These are phyloP conservation scores for Setomelanomma holmii DNA, from an alignment of 2,329 filamentous ascomycete genomes.

Conservation along the genomic window DNA sequence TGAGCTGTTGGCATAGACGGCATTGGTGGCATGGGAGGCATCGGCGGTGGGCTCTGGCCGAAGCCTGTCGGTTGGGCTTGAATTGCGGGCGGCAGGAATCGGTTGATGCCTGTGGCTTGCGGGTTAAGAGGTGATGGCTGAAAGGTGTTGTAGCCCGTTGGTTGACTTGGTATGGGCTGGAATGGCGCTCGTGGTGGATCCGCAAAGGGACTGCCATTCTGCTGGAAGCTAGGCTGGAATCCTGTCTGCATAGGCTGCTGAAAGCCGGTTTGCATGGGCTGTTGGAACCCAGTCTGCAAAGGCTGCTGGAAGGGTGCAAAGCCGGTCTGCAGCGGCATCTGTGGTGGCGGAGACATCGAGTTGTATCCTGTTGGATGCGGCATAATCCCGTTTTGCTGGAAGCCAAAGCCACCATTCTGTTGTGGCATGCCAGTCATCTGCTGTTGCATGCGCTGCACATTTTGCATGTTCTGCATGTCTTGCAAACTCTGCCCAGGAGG, in stretches of 20 bases:
- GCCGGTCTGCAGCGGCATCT: conserved; percentile 48
- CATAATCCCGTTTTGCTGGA: conserved; percentile 47
- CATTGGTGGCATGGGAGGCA: conserved; percentile 64
- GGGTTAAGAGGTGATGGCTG: conserved; percentile 52
- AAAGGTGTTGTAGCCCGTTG: conserved; percentile 49
- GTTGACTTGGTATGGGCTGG: conserved; percentile 49
- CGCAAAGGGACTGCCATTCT: conserved; percentile 58
- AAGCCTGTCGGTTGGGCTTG: conserved; percentile 64
- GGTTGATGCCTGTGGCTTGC: conserved; percentile 63
- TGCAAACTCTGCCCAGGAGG: conserved; percentile 78
- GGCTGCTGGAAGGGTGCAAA: conserved; percentile 52
- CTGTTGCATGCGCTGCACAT: conserved; percentile 46
- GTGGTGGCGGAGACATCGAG: conserved; percentile 41
- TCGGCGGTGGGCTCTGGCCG: conserved; percentile 61
- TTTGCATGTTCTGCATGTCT: conserved; percentile 61
- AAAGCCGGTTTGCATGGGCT: conserved; percentile 52
- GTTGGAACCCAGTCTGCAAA: conserved; percentile 56
- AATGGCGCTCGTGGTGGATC: conserved; percentile 60
- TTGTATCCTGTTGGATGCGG: conserved; percentile 49
- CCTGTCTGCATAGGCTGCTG: conserved; percentile 59
- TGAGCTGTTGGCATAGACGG: conserved; percentile 65
- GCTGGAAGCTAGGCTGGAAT: conserved; percentile 54
- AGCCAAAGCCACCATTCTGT: conserved; percentile 41
- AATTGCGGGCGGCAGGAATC: conserved; percentile 54
- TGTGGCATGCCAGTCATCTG: conserved; percentile 51